These are phyloP conservation scores for Diaporthe amygdali DNA, from an alignment of 2,329 filamentous ascomycete genomes.

Conservation along the genomic window DNA sequence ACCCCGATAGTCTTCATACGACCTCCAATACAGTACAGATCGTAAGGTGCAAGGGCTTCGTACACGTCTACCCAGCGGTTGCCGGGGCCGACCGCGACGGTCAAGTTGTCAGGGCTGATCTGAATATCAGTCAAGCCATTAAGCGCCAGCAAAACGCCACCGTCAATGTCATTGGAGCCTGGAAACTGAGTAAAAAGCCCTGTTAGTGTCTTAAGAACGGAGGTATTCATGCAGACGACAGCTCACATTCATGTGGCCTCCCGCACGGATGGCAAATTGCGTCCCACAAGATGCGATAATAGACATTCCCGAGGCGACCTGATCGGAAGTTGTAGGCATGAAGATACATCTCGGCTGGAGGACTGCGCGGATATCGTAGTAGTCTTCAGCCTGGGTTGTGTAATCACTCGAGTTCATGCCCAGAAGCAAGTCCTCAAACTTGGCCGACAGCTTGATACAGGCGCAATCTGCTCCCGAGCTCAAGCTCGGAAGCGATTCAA, in stretches of 20 bases:
- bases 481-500: background rate
- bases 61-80: conserved; percentile 36
- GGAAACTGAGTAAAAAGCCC: conserved; percentile 27
- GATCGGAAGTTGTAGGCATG: conserved; percentile 30
- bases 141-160: conserved; percentile 31
- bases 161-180: conserved; percentile 32
- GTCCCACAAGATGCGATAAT: conserved; percentile 28
- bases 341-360: conserved; percentile 36
- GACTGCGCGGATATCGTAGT: conserved; percentile 35
- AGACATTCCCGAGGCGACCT: conserved; percentile 33
- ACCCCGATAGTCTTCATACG: conserved; percentile 36
- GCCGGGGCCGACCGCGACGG: conserved; percentile 29
- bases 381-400: conserved; percentile 30
- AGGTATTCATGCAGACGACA: too few species aligned
- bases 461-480: background rate
- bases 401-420: conserved; percentile 26
- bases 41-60: conserved; percentile 28
- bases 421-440: background rate
- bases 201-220: too few species aligned
- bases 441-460: background rate
- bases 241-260: conserved; percentile 33
- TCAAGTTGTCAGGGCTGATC: conserved; percentile 21
- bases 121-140: conserved; percentile 24
- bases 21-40: conserved; percentile 33
- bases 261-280: conserved; percentile 33